Evolutionary conservation across 495 filamentous ascomycete species (phyloP).

Genomic region (Filosporella fistucella): DNA sequence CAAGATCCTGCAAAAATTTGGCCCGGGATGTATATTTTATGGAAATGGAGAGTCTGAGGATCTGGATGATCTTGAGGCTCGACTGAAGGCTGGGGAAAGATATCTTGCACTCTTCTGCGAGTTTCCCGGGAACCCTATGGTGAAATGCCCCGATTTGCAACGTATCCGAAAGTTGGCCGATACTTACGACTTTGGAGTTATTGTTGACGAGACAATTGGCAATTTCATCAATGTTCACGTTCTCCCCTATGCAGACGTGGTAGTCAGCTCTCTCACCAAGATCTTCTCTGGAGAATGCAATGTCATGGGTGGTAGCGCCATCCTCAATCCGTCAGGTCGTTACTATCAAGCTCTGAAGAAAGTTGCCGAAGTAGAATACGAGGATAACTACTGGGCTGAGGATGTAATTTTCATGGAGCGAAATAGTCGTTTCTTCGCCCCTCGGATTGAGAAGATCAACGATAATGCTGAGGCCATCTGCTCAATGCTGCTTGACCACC

Average conservation of each 20-base stretch:
- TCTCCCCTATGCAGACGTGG: constrained; percentile 80
- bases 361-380: constrained; percentile 57
- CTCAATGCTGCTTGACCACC: constrained; percentile 49
- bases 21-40: constrained; percentile 87
- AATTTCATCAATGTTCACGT: constrained; percentile 96
- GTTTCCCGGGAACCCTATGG: constrained; percentile 87
- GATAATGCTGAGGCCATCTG: constrained; percentile 81
- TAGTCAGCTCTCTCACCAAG: constrained; percentile 92
- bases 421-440: constrained; percentile 89
- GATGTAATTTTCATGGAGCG: constrained; percentile 93
- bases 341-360: constrained; percentile 68
- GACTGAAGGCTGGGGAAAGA: constrained; percentile 66
- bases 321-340: constrained; percentile 74
- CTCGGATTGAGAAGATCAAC: constrained; percentile 81
- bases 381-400: constrained; percentile 90
- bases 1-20: constrained; percentile 92
- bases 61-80: constrained; percentile 77
- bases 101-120: constrained; percentile 90
- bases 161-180: constrained; percentile 79
- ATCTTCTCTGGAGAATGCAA: constrained; percentile 97
- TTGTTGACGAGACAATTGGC: constrained; percentile 94
- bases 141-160: constrained; percentile 76
- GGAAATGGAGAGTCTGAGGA: constrained; percentile 78
- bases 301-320: constrained; percentile 90
- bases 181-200: constrained; percentile 80